Base-by-base conservation (phyloP, 1,284 basidiomycete species). In the Tilletia caries region DNA sequence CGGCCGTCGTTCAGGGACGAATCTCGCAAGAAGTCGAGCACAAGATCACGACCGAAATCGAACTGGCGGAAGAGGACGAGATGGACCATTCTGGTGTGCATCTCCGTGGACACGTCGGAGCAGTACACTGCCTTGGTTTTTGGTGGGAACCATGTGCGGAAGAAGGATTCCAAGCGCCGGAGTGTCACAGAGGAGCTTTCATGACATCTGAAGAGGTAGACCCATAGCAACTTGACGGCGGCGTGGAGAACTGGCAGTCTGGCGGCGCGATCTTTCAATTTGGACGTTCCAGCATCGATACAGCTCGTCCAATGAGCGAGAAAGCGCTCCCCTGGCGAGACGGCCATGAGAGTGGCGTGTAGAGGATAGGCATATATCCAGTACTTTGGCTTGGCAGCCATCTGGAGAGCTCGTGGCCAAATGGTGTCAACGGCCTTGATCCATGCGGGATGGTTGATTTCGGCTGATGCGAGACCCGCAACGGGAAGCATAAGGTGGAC, bases 401-500 rank as follows among this genome's bases (percentile, higher is more conserved):
- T 95, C 67, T 91, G 91, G 68, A 88, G 87, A 3, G 93, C 92
- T 76, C 91, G 91, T 1, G 91, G 90, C 79, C 91, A 90, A 52
- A 98, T 92, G 5, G 89, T 85, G 74, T 93, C 91, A 62, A 96
- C 91, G 0, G 93, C 93, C 81, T 92, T 93, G 1, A 90, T 91
- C 95, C 95, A 98, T 68, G 91, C 87, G 0, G 95, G 95, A 82
- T 96, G 92, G 79, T 97, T 96, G 64, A 95, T 92, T 85, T 98
- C 95, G 0, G 93, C 95, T 82, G 95, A 93, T 0, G 93, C 95
- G 32, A 91, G 93, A 89, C 93, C 76, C 70, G 91, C 91, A 48
- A 97, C 92, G 0, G 92, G 92, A 84, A 96, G 92, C 60, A 98
- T 83, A 15, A 97, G 83, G 60, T 89, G 87, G 2, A 89, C 87